phyloP scores from a whole-genome alignment of 768 basidiomycete genomes.

The Sutorius australiensis region DNA sequence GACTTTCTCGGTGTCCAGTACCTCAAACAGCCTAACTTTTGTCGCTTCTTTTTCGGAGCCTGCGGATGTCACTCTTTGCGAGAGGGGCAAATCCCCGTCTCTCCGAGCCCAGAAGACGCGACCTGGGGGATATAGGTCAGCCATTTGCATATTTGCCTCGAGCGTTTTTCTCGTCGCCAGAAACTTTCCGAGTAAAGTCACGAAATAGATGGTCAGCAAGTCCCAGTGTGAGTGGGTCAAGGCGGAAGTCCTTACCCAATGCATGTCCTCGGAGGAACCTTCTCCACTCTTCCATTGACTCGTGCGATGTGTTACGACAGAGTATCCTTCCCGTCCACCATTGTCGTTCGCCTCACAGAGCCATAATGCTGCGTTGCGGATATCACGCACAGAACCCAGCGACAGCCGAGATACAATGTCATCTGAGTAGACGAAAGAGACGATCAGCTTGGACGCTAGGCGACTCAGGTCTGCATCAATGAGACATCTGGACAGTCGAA shows the following conservation, averaged over 20 bases:
- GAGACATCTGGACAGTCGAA: conserved; percentile 45
- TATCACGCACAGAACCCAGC: conserved; percentile 71
- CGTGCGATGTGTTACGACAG: conserved; percentile 44
- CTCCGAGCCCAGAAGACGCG: conserved; percentile 77
- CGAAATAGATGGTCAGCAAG: background rate
- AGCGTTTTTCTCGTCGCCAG: conserved; percentile 77
- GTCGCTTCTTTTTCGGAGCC: conserved; percentile 32
- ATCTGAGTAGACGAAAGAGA: conserved; percentile 79
- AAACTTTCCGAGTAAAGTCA: conserved; percentile 44
- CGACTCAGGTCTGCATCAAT: conserved; percentile 57
- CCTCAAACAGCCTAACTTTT: conserved; percentile 72
- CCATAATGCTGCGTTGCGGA: conserved; percentile 72
- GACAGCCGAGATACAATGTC: conserved; percentile 79
- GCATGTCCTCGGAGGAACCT: conserved; percentile 45
- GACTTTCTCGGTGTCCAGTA: conserved; percentile 69
- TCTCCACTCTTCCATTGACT: conserved; percentile 60
- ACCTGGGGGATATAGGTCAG: conserved; percentile 72
- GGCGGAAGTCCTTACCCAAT: conserved; percentile 45
- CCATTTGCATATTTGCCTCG: conserved; percentile 78
- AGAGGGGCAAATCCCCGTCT: conserved; percentile 63
- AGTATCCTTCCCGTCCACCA: conserved; percentile 37
- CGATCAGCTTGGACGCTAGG: conserved; percentile 59
- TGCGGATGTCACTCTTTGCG: conserved; percentile 28
- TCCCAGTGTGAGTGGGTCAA: background rate
- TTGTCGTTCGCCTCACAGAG: conserved; percentile 66